Conservation (phyloP, 441 rosid genomes). For the Kokia cookei region DNA sequence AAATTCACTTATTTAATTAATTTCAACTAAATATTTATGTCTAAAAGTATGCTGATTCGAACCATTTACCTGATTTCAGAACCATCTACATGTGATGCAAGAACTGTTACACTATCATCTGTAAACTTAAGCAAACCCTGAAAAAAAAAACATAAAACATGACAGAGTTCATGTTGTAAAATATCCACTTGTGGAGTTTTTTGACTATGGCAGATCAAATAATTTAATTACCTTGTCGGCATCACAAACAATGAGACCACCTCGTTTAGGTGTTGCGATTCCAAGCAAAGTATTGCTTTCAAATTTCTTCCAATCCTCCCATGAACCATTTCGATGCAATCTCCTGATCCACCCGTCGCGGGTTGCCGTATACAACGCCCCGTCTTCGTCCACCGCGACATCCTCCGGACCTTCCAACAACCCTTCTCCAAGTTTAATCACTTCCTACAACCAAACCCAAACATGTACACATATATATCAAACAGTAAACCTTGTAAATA, state of each 20-base stretch:
- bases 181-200: not conserved
- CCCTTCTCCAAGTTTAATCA: slow-evolving; percentile 43
- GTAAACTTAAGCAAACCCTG: slow-evolving; percentile 48
- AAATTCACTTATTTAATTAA: no score
- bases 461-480: not conserved
- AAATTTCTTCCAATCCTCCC: slow-evolving; percentile 40
- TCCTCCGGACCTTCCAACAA: slow-evolving; percentile 30
- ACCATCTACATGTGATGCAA: slow-evolving; percentile 32
- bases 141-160: not conserved
- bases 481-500: not conserved
- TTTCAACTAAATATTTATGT: no score
- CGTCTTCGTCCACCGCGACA: slow-evolving; percentile 26
- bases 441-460: slow-evolving; percentile 13
- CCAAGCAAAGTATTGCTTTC: slow-evolving; percentile 32
- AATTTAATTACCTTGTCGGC: slow-evolving; percentile 17
- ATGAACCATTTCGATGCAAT: slow-evolving; percentile 28
- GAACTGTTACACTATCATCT: slow-evolving; percentile 31
- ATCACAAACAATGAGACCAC: slow-evolving; percentile 42
- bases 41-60: not conserved
- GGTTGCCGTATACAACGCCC: slow-evolving; percentile 35
- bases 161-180: not conserved
- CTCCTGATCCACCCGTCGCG: slow-evolving; percentile 55
- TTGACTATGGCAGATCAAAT: no score
- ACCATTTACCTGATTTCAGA: slow-evolving; percentile 32
- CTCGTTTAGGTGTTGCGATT: slow-evolving; percentile 23